phyloP scores from a whole-genome alignment of 1,284 basidiomycete species.

The Trichosporon inkin region DNA sequence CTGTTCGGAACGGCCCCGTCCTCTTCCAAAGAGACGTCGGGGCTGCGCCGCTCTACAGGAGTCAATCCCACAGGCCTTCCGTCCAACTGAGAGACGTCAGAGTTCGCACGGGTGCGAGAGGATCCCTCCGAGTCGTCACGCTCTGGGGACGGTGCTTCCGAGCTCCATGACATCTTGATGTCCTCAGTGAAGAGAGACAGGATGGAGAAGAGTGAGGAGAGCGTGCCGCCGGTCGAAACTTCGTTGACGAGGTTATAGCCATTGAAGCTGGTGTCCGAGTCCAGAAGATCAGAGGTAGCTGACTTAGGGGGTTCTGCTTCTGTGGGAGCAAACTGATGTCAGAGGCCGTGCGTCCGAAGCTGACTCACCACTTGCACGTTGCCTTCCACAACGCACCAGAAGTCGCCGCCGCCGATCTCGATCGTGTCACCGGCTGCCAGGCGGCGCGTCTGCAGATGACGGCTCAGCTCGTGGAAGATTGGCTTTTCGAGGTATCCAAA shows the following conservation, averaged over 20 bases:
- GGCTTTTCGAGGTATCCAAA: constrained; percentile 95
- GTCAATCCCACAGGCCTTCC: constrained; percentile 22
- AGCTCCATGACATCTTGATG: constrained; percentile 78
- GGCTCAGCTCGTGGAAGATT: constrained; percentile 88
- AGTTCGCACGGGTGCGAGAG: constrained; percentile 33
- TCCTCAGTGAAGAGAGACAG: constrained; percentile 94
- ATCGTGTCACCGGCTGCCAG: constrained; percentile 84
- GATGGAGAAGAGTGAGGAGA: constrained; percentile 94
- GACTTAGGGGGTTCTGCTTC: constrained; percentile 17
- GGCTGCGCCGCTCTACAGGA: background rate
- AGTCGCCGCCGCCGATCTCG: constrained; percentile 78
- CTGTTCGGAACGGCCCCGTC: background rate
- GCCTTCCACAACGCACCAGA: constrained; percentile 94
- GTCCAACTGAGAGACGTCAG: constrained; percentile 48
- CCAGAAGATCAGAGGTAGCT: constrained; percentile 31
- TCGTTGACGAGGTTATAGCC: constrained; percentile 91
- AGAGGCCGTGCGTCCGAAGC: background rate
- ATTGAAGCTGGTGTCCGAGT: constrained; percentile 57
- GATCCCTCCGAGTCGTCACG: background rate
- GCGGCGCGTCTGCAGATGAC: constrained; percentile 84
- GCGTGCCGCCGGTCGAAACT: constrained; percentile 87
- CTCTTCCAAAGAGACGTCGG: background rate
- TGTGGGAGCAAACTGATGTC: constrained; percentile 59
- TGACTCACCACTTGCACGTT: constrained; percentile 53
- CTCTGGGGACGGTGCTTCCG: background rate